Evolutionary conservation across 345 rosid genomes (phyloP).

Genomic region (Conringia planisiliqua): DNA sequence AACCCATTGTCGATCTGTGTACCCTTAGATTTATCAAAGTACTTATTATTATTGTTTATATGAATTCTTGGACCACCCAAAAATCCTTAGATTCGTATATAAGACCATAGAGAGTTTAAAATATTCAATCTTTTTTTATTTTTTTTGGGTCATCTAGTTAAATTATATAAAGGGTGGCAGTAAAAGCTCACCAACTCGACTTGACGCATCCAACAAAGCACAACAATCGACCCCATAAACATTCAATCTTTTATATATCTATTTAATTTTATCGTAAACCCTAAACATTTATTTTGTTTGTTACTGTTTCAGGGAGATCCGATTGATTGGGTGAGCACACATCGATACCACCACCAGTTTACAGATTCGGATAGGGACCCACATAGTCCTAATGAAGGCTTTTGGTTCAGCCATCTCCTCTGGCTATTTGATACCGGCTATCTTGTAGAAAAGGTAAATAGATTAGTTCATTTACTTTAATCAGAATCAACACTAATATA

Average conservation of each 20-base stretch:
- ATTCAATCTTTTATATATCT: not conserved
- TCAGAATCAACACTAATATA: not conserved
- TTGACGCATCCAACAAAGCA: no score
- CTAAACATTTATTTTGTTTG: not conserved
- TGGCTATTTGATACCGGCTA: constrained; percentile 72
- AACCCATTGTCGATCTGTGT: not conserved
- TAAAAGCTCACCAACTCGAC: no score
- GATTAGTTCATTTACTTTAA: not conserved
- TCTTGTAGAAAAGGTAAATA: constrained; percentile 50
- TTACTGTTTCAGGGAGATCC: constrained; percentile 43
- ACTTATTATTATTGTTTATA: not conserved
- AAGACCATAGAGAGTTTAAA: not conserved
- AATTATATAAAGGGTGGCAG: no score
- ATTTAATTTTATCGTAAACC: not conserved
- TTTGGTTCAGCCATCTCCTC: constrained; percentile 79
- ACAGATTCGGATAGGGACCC: constrained; percentile 88
- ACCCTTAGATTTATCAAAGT: not conserved
- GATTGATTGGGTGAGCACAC: constrained; percentile 90
- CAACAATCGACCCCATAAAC: no score
- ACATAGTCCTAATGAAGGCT: constrained; percentile 90
- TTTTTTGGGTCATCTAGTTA: no score
- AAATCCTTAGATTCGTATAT: not conserved
- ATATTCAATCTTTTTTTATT: not conserved
- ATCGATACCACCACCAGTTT: constrained; percentile 82
- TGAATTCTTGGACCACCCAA: not conserved